Conservation (phyloP, 495 filamentous ascomycete genomes). For the Massariosphaeria phaeospora region DNA sequence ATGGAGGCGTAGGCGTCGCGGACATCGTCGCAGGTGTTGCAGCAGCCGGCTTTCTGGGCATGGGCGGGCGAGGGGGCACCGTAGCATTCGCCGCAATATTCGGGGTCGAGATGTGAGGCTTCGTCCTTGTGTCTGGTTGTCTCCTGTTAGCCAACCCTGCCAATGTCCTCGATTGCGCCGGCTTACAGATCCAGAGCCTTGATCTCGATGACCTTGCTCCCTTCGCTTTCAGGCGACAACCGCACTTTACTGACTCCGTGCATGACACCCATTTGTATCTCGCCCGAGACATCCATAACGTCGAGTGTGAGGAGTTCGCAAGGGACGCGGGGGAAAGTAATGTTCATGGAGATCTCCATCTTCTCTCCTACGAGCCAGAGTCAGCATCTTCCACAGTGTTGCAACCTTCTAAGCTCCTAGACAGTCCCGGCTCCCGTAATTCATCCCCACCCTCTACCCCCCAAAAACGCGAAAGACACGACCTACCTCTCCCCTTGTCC, state of each 20-base stretch:
- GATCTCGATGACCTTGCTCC: slow-evolving; percentile 70
- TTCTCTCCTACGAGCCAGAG: slow-evolving; percentile 63
- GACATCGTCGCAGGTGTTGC: slow-evolving; percentile 95
- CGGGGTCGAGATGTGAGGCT: slow-evolving; percentile 72
- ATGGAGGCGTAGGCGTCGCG: slow-evolving; percentile 83
- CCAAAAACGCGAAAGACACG: slow-evolving; percentile 14
- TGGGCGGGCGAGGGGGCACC: slow-evolving; percentile 68
- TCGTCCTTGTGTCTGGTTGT: slow-evolving; percentile 54
- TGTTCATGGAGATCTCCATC: slow-evolving; percentile 98
- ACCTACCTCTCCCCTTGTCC: slow-evolving; percentile 86
- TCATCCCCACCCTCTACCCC: background rate
- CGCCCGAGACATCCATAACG: slow-evolving; percentile 97
- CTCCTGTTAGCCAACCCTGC: slow-evolving; percentile 3
- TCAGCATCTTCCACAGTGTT: slow-evolving; percentile 3
- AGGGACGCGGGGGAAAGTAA: slow-evolving; percentile 88
- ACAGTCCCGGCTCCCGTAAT: background rate
- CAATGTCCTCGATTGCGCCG: background rate
- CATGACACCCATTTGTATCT: slow-evolving; percentile 87
- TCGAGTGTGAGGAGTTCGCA: slow-evolving; percentile 95
- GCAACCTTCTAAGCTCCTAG: background rate
- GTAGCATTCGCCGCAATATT: slow-evolving; percentile 92
- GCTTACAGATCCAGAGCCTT: slow-evolving; percentile 69
- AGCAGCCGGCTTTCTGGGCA: slow-evolving; percentile 75
- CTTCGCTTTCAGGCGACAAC: slow-evolving; percentile 64
- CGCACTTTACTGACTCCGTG: slow-evolving; percentile 90